Evolutionary conservation across 169 alveolate genomes (phyloP).

Genomic region (Theileria parva): DNA sequence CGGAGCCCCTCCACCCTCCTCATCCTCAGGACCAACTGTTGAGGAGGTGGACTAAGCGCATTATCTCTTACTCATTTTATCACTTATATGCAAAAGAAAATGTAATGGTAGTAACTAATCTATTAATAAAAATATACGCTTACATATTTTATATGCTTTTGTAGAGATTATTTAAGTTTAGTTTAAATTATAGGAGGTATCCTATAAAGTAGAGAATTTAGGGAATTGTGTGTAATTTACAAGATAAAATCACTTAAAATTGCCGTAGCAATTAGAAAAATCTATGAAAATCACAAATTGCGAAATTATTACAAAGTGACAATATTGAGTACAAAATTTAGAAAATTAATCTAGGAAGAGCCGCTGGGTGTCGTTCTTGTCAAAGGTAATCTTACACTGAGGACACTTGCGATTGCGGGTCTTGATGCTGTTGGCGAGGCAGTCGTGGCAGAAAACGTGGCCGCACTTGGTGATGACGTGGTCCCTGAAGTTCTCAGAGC

Average conservation of each 20-base stretch:
- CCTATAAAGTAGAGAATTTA: too few relatives aligned
- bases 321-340: too few relatives aligned
- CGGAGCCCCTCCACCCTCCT: conserved; percentile 84
- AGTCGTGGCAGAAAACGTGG: conserved; percentile 77
- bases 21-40: conserved; percentile 87
- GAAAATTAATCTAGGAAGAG: conserved; percentile 49
- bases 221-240: too few relatives aligned
- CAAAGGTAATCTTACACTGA: conserved; percentile 76
- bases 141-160: too few relatives aligned
- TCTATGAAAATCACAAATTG: not conserved
- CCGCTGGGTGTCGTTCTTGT: conserved; percentile 73
- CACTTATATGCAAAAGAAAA: not conserved
- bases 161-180: too few relatives aligned
- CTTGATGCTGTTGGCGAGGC: conserved; percentile 64
- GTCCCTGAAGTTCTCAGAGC: conserved; percentile 80
- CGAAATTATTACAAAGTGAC: not conserved
- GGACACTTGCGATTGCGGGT: conserved; percentile 80
- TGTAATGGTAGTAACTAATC: not conserved
- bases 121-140: not conserved
- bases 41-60: conserved; percentile 88
- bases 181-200: too few relatives aligned
- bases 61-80: not conserved
- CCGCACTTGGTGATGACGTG: conserved; percentile 78
- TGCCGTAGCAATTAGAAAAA: not conserved
- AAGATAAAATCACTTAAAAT: too few relatives aligned